Evolutionary conservation across 2,329 filamentous ascomycete species (phyloP), one percentile per base, ranked within the genome.

Genomic region (Simplicillium aogashimaense): DNA sequence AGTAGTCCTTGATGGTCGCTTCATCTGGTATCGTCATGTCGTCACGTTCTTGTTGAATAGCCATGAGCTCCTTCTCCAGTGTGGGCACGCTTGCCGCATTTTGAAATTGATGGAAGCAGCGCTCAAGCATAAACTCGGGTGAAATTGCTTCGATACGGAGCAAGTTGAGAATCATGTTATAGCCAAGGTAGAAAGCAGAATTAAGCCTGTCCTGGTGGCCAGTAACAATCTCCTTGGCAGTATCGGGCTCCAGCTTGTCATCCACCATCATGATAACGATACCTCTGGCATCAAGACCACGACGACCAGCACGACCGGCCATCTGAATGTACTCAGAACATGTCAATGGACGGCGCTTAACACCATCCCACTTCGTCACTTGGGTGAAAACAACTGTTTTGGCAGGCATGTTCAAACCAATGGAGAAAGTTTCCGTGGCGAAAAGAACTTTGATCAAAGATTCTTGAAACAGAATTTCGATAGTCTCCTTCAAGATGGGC

Each of bases 241-340:
- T 81, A 2, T 86, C 80, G 2, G 92, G 92, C 54, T 98, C 92
- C 68, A 98, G 90, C 65, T 92, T 87, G 60, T 94, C 86, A 55
- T 94, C 84, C 46, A 98, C 85, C 90, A 98, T 97, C 87, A 98
- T 89, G 49, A 98, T 94, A 50, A 97, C 90, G 7, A 85, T 92
- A 3, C 92, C 92, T 16, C 95, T 88, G 5, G 83, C 81, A 57
- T 98, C 92, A 12, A 97, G 74, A 51, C 92, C 92, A 71, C 92
- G 80, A 53, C 92, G 82, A 37, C 92, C 92, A 39, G 92, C 92
- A 65, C 92, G 78, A 29, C 92, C 92, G 17, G 92, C 90, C 92
- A 98, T 98, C 53, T 98, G 92, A 2, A 92, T 98, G 57, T 98
- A 98, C 58, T 98, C 92, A 13, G 92, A 92, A 0, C 92, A 89